phyloP scores from a whole-genome alignment of 1,139 yeast genomes.

The Pichia sp. region DNA sequence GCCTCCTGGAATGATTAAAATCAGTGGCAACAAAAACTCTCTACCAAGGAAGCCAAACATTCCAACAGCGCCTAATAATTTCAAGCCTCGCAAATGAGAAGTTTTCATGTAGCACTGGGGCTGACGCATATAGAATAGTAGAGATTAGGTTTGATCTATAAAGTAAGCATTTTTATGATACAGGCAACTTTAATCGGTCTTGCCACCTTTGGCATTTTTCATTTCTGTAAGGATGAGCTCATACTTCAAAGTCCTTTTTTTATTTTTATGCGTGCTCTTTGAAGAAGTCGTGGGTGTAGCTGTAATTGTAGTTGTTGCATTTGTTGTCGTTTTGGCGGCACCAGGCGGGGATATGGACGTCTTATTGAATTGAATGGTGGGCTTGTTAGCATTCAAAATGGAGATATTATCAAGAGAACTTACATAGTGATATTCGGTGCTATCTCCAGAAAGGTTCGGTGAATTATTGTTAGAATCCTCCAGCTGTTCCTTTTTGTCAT shows the following conservation, averaged over 20 bases:
- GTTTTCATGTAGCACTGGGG: no score
- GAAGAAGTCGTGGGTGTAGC: conserved; percentile 5
- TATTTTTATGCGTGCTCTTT: conserved; percentile 6
- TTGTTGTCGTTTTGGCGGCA: background rate
- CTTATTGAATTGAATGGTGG: background rate
- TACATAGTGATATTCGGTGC: conserved; percentile 3
- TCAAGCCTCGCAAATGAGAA: no score
- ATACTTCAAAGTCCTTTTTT: conserved; percentile 12
- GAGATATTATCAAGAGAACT: conserved; percentile 3
- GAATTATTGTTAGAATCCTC: background rate
- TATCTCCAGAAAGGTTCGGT: conserved; percentile 4
- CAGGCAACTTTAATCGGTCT: conserved; percentile 24
- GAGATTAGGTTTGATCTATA: background rate
- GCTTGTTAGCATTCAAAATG: conserved; percentile 1
- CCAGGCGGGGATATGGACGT: conserved; percentile 8
- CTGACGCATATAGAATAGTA: no score
- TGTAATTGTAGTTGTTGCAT: conserved; percentile 1
- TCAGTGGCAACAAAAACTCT: conserved; percentile 14
- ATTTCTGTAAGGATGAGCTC: conserved; percentile 14
- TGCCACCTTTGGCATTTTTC: conserved; percentile 21
- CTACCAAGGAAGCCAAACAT: background rate
- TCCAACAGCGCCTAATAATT: no score
- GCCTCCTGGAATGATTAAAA: conserved; percentile 16
- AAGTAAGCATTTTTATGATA: no score
- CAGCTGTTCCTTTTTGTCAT: background rate